Conservation (phyloP, 208 protist genomes). For the Angomonas deanei region DNA sequence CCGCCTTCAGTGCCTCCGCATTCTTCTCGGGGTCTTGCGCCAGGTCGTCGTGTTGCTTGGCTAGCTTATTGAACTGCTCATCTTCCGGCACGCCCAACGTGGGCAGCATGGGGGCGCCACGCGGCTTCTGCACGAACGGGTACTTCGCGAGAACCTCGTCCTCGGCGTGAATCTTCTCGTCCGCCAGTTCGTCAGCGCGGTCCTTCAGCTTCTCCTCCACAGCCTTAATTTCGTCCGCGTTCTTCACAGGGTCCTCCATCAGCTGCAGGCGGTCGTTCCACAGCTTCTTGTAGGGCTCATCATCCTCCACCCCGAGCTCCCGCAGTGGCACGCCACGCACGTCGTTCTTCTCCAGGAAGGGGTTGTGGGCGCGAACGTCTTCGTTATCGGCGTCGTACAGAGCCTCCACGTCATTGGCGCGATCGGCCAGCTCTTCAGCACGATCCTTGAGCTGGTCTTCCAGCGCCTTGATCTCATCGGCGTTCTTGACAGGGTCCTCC, state of each 20-base stretch:
- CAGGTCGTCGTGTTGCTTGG: slow-evolving; percentile 12
- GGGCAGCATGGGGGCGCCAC: slow-evolving; percentile 16
- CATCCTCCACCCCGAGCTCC: slow-evolving; percentile 17
- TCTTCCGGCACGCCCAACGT: slow-evolving; percentile 22
- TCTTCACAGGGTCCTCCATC: slow-evolving; percentile 22
- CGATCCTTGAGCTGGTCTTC: slow-evolving; percentile 3
- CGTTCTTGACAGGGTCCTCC: slow-evolving; percentile 15
- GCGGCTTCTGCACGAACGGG: slow-evolving; percentile 1
- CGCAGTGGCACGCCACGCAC: slow-evolving; percentile 22
- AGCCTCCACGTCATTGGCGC: slow-evolving; percentile 16
- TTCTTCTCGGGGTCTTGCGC: not conserved
- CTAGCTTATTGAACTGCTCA: slow-evolving; percentile 18
- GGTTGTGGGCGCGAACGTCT: slow-evolving; percentile 27
- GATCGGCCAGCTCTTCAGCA: slow-evolving; percentile 15
- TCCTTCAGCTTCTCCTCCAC: slow-evolving; percentile 16
- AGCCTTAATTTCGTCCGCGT: slow-evolving; percentile 11
- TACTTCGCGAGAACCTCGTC: slow-evolving; percentile 9
- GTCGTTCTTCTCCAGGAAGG: slow-evolving; percentile 31
- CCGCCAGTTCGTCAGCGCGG: slow-evolving; percentile 20
- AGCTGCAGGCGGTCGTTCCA: slow-evolving; percentile 14
- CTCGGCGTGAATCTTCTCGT: slow-evolving; percentile 14
- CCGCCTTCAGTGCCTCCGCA: not conserved
- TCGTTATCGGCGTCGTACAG: slow-evolving; percentile 21
- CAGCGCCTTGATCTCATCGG: not conserved
- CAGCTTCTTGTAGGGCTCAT: slow-evolving; percentile 18